A percentile compares a stretch with the other conserved stretches of the same genome.
phyloP scores from a whole-genome alignment of 495 filamentous ascomycete species.

The Xeromyces bisporus region DNA sequence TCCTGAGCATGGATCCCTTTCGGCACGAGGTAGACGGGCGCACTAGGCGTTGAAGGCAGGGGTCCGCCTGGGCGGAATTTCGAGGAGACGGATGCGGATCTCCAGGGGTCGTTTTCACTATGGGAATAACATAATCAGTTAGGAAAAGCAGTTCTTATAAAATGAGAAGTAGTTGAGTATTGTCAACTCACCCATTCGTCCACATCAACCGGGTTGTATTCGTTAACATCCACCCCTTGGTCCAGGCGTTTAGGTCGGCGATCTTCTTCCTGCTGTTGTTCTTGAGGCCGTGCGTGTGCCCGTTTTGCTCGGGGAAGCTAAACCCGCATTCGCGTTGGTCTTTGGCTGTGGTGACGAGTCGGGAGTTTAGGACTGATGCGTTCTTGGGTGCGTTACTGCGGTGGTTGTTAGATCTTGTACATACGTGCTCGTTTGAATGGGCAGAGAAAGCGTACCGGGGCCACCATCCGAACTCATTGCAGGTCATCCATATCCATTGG shows the following conservation, averaged over 20 bases:
- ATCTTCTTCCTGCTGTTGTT: conserved; percentile 36
- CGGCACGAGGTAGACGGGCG: conserved; percentile 37
- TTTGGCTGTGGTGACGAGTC: conserved; percentile 37
- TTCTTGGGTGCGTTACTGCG: conserved; percentile 30
- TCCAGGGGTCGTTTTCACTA: conserved; percentile 43
- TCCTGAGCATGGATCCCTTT: conserved; percentile 38
- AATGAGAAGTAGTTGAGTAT: background rate
- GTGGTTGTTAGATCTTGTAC: background rate
- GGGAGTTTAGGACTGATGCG: conserved; percentile 33
- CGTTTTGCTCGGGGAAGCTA: conserved; percentile 38
- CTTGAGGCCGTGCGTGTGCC: conserved; percentile 32
- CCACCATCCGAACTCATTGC: conserved; percentile 49
- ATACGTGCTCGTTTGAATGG: too few relatives aligned
- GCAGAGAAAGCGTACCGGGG: conserved; percentile 31
- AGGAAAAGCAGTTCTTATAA: background rate
- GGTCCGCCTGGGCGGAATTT: conserved; percentile 37
- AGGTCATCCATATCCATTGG: conserved; percentile 51
- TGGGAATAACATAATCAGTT: background rate
- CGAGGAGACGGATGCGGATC: conserved; percentile 33
- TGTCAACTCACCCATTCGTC: conserved; percentile 40
- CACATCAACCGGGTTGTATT: conserved; percentile 41
- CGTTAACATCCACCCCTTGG: conserved; percentile 39
- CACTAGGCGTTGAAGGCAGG: conserved; percentile 20
- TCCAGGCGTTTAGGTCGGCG: conserved; percentile 38
- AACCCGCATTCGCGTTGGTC: conserved; percentile 41